These are phyloP conservation scores for Quercus mongolica DNA, from an alignment of 306 rosid species.

Conservation along the genomic window DNA sequence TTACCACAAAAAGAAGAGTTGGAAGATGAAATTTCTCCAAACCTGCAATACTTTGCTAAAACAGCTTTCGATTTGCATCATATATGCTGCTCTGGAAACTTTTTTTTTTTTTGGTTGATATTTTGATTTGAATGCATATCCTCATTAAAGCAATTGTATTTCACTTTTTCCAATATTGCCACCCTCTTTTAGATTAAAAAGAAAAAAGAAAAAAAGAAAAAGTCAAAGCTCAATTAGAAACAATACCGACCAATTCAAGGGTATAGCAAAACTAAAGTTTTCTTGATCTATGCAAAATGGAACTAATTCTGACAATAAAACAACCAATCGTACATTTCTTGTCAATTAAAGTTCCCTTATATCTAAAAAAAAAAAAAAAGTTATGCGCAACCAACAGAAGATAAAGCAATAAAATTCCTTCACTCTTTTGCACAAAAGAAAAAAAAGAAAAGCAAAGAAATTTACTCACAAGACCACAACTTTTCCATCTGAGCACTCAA, in stretches of 20 bases:
- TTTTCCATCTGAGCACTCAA: slow-evolving; percentile 71
- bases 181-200: too few species aligned
- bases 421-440: neutral
- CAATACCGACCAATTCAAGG: neutral
- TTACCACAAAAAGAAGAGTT: neutral
- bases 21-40: too few species aligned
- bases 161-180: too few species aligned
- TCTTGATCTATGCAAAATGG: neutral
- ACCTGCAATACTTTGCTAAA: too few species aligned
- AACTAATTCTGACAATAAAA: neutral
- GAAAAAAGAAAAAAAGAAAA: rapidly evolving
- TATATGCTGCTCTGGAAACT: too few species aligned
- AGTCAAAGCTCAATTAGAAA: neutral
- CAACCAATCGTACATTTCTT: neutral
- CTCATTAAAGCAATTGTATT: too few species aligned
- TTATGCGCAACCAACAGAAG: neutral
- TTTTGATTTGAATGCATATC: too few species aligned
- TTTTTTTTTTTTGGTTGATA: too few species aligned
- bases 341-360: neutral
- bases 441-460: slow-evolving; percentile 12
- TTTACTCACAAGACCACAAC: slow-evolving; percentile 70
- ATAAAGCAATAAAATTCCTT: neutral
- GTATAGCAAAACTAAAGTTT: neutral
- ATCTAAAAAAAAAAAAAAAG: neutral
- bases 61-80: too few species aligned